Base-by-base conservation (phyloP, 2,329 filamentous ascomycete species). In the Pyricularia grisea region DNA sequence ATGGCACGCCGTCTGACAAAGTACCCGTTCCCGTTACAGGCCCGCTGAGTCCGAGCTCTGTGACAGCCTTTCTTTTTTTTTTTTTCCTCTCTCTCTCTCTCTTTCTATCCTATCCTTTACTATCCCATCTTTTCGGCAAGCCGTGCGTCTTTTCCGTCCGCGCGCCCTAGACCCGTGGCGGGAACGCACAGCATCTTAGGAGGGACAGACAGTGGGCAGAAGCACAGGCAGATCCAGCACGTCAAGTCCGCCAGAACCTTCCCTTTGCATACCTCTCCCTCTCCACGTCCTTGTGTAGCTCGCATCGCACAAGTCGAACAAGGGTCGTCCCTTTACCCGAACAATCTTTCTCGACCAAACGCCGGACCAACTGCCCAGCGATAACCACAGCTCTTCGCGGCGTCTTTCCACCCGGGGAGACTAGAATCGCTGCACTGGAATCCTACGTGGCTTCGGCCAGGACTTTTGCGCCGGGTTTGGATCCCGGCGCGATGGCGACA, bases 401-500 rank as follows among this genome's bases (percentile, higher is more conserved):
- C 36, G 31, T 66, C 27, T 31, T 36, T 27, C 55, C 64, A 23
- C 61, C 6, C 20, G 14, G 58, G 36, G 10, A 63, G 61, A 31
- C 27, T 33, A 5, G 33, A 50, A 58, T 68, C 30, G 75, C 74
- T 76, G 75, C 74, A 71, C 77, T 79, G 76, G 78, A 77, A 76
- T 75, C 75, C 71, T 77, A 76, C 76, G 74, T 75, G 71, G 70
- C 74, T 70, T 73, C 74, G 72, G 71, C 75, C 72, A 75, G 74
- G 73, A 71, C 74, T 71, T 71, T 77, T 72, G 76, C 76, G 74
- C 74, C 76, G 74, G 77, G 76, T 71, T 76, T 75, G 72, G 75
- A 74, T 72, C 72, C 75, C 70, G 76, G 78, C 76, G 75, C 75
- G 70, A 81, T 82, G 80, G 76, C 76, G 27, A 42, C 31, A 30